Evolutionary conservation across 2,329 filamentous ascomycete species (phyloP).

Genomic region (Botrytis galanthina): DNA sequence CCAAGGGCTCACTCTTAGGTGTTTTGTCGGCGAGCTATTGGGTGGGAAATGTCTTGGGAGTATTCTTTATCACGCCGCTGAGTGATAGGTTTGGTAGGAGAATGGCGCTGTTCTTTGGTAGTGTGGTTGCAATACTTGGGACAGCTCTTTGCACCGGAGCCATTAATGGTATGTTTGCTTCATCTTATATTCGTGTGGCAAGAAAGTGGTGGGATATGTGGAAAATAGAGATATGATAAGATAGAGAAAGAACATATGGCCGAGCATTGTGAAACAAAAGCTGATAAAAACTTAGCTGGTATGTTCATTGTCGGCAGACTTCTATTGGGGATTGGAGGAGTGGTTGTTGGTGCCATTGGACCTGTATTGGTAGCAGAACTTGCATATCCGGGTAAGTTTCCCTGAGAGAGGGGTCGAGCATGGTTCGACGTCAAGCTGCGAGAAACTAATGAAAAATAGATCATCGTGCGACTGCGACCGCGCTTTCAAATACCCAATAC

Average conservation of each 20-base stretch:
- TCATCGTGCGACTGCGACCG: constrained; percentile 39
- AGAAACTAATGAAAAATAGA: not conserved
- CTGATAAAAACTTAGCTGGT: not conserved
- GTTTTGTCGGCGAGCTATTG: constrained; percentile 26
- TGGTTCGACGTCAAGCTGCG: not conserved
- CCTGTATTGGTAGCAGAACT: constrained; percentile 23
- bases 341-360: constrained; percentile 25
- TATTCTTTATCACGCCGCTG: constrained; percentile 26
- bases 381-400: constrained; percentile 17
- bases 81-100: constrained; percentile 17
- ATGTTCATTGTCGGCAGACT: constrained; percentile 20
- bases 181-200: not conserved
- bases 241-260: not conserved
- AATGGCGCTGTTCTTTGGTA: constrained; percentile 18
- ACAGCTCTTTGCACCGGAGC: constrained; percentile 18
- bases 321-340: constrained; percentile 18
- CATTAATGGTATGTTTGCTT: constrained; percentile 6
- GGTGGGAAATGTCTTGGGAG: constrained; percentile 28
- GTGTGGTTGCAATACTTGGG: constrained; percentile 16
- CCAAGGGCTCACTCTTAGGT: constrained; percentile 23
- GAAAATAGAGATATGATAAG: not conserved
- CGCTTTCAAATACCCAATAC: constrained; percentile 40
- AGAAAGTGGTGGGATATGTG: not conserved
- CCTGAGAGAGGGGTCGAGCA: no score
- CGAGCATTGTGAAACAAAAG: not conserved